These are phyloP conservation scores for Ophiostoma tasmaniense DNA, from an alignment of 2,329 filamentous ascomycete genomes.

Conservation along the genomic window DNA sequence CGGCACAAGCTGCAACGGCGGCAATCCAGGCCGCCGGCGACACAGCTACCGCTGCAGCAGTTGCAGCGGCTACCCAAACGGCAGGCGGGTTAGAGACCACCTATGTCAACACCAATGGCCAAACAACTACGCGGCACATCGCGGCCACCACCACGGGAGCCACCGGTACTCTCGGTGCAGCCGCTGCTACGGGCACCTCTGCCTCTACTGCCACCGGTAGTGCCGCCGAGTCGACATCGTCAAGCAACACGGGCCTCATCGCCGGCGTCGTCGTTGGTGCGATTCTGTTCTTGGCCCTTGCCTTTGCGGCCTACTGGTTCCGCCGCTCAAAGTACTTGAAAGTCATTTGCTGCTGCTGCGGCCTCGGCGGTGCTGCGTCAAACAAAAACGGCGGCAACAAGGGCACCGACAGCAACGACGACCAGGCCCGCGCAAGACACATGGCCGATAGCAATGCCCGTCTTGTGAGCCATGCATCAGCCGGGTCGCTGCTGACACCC, in stretches of 20 bases:
- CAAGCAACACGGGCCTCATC: constrained; percentile 12
- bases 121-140: constrained; percentile 4
- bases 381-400: background rate
- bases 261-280: constrained; percentile 12
- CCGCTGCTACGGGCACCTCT: background rate
- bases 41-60: background rate
- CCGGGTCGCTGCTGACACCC: background rate
- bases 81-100: background rate
- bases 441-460: constrained; percentile 4
- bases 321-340: constrained; percentile 9
- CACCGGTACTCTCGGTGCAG: background rate
- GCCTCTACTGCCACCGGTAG: background rate
- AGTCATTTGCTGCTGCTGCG: constrained; percentile 9
- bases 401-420: background rate
- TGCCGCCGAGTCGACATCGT: background rate
- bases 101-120: constrained; percentile 9
- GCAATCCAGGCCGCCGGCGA: background rate
- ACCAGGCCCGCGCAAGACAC: background rate
- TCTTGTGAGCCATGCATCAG: background rate
- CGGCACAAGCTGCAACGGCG: background rate
- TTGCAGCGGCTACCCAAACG: background rate
- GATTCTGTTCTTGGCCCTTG: background rate
- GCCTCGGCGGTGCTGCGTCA: background rate
- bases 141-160: background rate
- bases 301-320: constrained; percentile 14